Conservation (phyloP, 257 asterid genomes). For the Rauvolfia tetraphylla region DNA sequence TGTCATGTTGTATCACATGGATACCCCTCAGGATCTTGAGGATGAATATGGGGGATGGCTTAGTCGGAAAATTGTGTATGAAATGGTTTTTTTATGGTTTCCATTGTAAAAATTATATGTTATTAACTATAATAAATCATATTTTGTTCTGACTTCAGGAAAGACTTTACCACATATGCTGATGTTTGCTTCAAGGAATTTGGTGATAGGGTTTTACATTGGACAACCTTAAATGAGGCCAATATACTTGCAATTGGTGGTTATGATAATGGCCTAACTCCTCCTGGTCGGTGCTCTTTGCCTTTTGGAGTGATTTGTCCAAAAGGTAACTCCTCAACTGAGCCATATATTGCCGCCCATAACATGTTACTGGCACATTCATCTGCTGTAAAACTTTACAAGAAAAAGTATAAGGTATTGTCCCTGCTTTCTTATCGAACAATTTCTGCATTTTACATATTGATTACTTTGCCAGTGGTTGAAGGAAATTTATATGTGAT, state of each 20-base stretch:
- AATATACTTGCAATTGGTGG: conserved; percentile 39
- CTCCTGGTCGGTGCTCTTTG: conserved; percentile 48
- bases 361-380: conserved; percentile 52
- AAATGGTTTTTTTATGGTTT: not conserved
- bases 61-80: conserved; percentile 45
- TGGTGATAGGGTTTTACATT: conserved; percentile 50
- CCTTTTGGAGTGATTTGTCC: conserved; percentile 23
- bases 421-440: not conserved
- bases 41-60: conserved; percentile 59
- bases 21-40: conserved; percentile 56
- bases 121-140: not conserved
- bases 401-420: conserved; percentile 39
- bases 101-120: not conserved
- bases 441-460: not conserved
- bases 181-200: conserved; percentile 56
- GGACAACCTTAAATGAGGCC: conserved; percentile 62
- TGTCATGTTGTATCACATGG: conserved; percentile 41
- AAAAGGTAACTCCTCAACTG: conserved; percentile 39
- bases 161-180: conserved; percentile 47
- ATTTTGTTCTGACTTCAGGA: conserved; percentile 26
- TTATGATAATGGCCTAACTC: conserved; percentile 30
- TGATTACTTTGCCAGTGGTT: not conserved
- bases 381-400: conserved; percentile 28
- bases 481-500: not conserved
- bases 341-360: conserved; percentile 48